Conservation (phyloP, 1,284 basidiomycete genomes). For the Neonothopanus nambi region DNA sequence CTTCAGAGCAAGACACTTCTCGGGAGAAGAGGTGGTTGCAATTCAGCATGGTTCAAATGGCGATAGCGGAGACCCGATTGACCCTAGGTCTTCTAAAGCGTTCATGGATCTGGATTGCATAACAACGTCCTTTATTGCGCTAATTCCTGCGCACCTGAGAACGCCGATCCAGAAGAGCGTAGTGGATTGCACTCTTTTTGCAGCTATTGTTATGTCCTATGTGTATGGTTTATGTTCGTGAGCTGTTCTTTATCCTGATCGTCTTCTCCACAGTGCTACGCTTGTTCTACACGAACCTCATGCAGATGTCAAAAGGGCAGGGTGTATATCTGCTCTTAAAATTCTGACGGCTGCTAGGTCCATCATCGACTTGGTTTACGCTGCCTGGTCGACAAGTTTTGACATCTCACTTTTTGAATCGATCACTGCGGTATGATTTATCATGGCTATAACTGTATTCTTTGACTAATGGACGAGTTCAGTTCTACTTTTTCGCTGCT, state of each 20-base stretch:
- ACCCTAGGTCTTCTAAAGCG: conserved; percentile 57
- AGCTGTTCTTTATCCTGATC: conserved; percentile 2
- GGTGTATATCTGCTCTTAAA: conserved; percentile 65
- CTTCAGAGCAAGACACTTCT: conserved; percentile 58
- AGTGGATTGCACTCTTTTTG: conserved; percentile 67
- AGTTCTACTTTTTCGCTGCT: conserved; percentile 38
- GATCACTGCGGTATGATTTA: conserved; percentile 49
- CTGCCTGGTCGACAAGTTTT: conserved; percentile 66
- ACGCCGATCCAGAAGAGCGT: conserved; percentile 56
- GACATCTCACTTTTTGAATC: conserved; percentile 66
- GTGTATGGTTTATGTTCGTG: conserved; percentile 46
- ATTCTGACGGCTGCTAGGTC: conserved; percentile 64
- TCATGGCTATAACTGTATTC: neutral
- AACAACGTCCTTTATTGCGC: conserved; percentile 54
- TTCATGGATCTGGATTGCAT: conserved; percentile 68
- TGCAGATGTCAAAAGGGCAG: conserved; percentile 54
- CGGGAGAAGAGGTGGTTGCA: conserved; percentile 48
- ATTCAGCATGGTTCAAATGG: conserved; percentile 13
- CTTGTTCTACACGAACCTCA: conserved; percentile 75
- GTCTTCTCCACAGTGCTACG: conserved; percentile 42
- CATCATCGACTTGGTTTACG: conserved; percentile 68
- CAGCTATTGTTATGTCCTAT: conserved; percentile 60
- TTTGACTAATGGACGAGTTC: neutral
- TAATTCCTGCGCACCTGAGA: conserved; percentile 58
- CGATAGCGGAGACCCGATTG: conserved; percentile 40